Evolutionary conservation across 192 early-diverging fungal genomes (phyloP).

Genomic region (Coemansia sp.): DNA sequence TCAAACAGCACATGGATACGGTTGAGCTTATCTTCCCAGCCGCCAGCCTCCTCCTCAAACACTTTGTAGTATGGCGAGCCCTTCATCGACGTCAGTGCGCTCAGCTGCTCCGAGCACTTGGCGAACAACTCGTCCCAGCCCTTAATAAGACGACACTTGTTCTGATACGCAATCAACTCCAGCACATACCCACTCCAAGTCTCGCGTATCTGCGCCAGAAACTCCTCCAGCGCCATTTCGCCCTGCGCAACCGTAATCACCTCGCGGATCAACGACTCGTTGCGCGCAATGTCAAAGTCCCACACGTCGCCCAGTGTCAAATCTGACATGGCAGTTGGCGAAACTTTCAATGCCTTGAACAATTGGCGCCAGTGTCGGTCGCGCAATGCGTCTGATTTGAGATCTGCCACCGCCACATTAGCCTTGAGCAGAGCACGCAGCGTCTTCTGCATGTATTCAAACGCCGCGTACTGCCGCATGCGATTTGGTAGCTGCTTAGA

Average conservation of each 20-base stretch:
- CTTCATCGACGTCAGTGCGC: constrained; percentile 95
- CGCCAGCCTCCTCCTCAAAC: constrained; percentile 94
- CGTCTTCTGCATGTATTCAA: constrained; percentile 88
- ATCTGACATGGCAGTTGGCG: constrained; percentile 69
- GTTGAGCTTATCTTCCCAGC: constrained; percentile 97
- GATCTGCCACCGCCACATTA: constrained; percentile 76
- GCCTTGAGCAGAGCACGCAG: constrained; percentile 78
- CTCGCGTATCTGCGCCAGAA: constrained; percentile 86
- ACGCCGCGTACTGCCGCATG: constrained; percentile 97
- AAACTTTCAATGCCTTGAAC: constrained; percentile 78
- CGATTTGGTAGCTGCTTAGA: constrained; percentile 94
- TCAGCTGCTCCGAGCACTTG: constrained; percentile 94
- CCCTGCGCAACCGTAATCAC: constrained; percentile 93
- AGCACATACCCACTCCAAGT: constrained; percentile 90
- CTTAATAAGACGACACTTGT: constrained; percentile 92
- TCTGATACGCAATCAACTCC: constrained; percentile 96
- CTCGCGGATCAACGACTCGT: constrained; percentile 83
- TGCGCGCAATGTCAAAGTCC: constrained; percentile 88
- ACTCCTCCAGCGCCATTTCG: constrained; percentile 99
- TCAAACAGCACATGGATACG: constrained; percentile 95
- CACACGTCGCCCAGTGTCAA: constrained; percentile 94
- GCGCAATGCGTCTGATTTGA: constrained; percentile 95
- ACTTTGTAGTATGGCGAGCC: constrained; percentile 96
- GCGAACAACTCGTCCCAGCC: constrained; percentile 99
- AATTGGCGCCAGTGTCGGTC: constrained; percentile 97